Conservation (phyloP, 2,329 filamentous ascomycete genomes). For the Fusarium albosuccineum region DNA sequence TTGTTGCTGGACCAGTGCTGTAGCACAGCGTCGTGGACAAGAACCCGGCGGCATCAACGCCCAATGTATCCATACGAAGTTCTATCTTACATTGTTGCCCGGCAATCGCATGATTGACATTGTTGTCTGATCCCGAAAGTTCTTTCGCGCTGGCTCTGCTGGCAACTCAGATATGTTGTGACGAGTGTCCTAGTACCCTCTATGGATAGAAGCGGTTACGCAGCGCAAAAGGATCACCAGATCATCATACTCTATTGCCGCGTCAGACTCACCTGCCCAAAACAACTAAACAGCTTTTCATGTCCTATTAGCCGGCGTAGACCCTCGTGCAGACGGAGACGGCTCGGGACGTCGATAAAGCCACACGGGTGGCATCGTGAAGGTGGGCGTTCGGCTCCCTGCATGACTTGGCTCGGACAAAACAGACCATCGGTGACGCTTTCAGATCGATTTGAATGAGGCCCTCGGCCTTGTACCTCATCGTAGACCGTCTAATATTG, state of each 20-base stretch:
- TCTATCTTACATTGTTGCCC: slow-evolving; percentile 3
- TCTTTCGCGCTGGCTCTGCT: not conserved
- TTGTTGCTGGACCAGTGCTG: slow-evolving; percentile 10
- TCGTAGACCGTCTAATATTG: slow-evolving; percentile 22
- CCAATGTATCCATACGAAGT: slow-evolving; percentile 24
- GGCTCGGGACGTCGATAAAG: not conserved
- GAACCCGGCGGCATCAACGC: slow-evolving; percentile 20
- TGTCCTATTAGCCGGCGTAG: too few relatives aligned
- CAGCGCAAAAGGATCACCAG: slow-evolving; percentile 31
- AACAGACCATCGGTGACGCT: slow-evolving; percentile 15
- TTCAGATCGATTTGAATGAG: slow-evolving; percentile 9
- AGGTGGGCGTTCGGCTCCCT: slow-evolving; percentile 7
- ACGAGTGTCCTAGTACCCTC: not conserved
- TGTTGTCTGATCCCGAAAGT: slow-evolving; percentile 10
- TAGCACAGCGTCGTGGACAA: slow-evolving; percentile 15
- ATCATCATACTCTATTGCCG: slow-evolving; percentile 24
- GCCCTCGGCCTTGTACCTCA: slow-evolving; percentile 21
- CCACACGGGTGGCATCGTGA: not conserved
- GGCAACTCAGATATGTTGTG: slow-evolving; percentile 2
- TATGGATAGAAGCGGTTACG: slow-evolving; percentile 14
- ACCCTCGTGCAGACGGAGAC: slow-evolving; percentile 3
- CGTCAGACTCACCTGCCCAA: slow-evolving; percentile 12
- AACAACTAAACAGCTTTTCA: not conserved
- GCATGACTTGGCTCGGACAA: slow-evolving; percentile 19
- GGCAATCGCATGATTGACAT: slow-evolving; percentile 9